A percentile compares a stretch with the other conserved stretches of the same genome.
These are phyloP conservation scores for Apiospora rasikravindrae DNA, from an alignment of 2,329 filamentous ascomycete species.

Conservation along the genomic window DNA sequence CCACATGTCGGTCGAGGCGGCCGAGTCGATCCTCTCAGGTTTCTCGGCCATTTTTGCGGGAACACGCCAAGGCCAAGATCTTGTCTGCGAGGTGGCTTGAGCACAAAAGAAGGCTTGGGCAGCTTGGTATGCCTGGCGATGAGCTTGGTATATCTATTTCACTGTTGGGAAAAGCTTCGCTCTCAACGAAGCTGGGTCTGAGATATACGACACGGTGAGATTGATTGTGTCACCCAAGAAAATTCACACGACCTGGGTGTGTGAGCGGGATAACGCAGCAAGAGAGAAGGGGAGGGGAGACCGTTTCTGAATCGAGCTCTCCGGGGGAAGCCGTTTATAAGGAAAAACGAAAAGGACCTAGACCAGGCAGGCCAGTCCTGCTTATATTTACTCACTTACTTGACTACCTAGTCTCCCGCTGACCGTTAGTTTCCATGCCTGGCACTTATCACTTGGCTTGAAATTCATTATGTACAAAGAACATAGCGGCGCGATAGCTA, in stretches of 20 bases:
- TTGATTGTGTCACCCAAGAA: not conserved
- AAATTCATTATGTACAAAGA: slow-evolving; percentile 6
- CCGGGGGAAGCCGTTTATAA: slow-evolving; percentile 11
- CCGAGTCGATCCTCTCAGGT: slow-evolving; percentile 7
- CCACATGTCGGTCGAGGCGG: slow-evolving; percentile 1
- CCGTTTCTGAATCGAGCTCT: not conserved
- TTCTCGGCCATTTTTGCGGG: slow-evolving; percentile 16
- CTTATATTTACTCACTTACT: not conserved
- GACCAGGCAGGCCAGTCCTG: not conserved
- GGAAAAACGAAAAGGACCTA: not conserved
- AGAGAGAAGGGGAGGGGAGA: not conserved
- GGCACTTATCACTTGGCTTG: slow-evolving; percentile 6
- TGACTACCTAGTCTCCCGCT: not conserved
- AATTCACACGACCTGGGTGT: not conserved
- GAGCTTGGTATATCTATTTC: too few species aligned
- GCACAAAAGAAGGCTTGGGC: slow-evolving; percentile 6
- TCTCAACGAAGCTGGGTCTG: not conserved
- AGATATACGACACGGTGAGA: not conserved
- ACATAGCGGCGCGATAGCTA: not conserved
- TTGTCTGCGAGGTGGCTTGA: not conserved
- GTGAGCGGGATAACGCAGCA: not conserved
- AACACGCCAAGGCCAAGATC: slow-evolving; percentile 9
- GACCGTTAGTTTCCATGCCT: not conserved
- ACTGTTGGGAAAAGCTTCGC: not conserved
- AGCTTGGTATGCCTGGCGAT: not conserved